phyloP scores from a whole-genome alignment of 2,329 filamentous ascomycete genomes.

The Neospermospora avenae region DNA sequence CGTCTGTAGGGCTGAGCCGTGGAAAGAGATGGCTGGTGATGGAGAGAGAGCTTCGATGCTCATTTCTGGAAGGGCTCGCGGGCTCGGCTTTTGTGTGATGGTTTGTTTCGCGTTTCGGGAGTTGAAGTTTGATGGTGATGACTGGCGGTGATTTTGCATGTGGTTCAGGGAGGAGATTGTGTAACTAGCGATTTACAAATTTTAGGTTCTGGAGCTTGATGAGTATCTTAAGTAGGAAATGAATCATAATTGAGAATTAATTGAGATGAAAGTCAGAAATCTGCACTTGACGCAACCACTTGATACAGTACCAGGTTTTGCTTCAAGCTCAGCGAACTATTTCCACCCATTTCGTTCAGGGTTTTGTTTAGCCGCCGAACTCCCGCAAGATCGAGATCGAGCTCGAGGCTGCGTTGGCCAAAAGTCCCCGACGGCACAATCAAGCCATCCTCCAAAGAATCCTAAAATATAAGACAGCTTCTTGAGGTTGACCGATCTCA shows the following conservation, averaged over 20 bases:
- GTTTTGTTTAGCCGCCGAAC: background rate
- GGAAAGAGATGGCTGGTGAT: too few relatives aligned
- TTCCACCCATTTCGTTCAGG: background rate
- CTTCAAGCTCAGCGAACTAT: background rate
- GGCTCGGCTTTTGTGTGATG: background rate
- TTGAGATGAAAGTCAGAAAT: too few relatives aligned
- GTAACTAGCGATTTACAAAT: too few relatives aligned
- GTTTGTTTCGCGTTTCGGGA: too few relatives aligned
- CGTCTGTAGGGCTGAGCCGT: background rate
- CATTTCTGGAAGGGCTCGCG: background rate
- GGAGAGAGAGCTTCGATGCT: too few relatives aligned
- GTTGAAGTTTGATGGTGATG: too few relatives aligned
- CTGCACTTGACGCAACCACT: too few relatives aligned
- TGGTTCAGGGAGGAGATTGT: background rate
- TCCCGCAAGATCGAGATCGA: background rate
- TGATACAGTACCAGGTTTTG: background rate
- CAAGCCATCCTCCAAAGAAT: background rate
- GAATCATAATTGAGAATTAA: too few relatives aligned
- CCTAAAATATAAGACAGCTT: too few relatives aligned
- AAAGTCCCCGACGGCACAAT: background rate
- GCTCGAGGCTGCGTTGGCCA: background rate
- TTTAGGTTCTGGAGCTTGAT: too few relatives aligned
- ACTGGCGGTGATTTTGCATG: background rate
- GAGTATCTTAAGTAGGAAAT: too few relatives aligned
- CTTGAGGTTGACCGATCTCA: background rate